phyloP scores from a whole-genome alignment of 2,329 filamentous ascomycete genomes.

The Colletotrichum aenigma region DNA sequence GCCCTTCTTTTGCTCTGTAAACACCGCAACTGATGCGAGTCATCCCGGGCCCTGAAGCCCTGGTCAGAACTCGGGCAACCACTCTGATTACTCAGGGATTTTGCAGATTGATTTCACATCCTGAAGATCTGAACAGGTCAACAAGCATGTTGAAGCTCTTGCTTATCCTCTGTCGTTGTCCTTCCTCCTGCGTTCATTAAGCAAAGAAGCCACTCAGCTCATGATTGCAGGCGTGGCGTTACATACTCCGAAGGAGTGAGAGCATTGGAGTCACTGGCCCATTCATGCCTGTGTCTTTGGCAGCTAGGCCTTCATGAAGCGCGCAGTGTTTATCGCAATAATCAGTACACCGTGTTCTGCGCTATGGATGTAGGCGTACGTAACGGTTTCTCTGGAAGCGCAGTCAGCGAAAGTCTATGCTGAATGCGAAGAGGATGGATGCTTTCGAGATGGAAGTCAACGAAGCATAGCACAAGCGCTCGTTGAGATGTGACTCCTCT shows the following conservation, averaged over 20 bases:
- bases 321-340: too few species aligned
- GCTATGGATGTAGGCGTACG: not conserved
- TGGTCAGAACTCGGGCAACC: not conserved
- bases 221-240: too few species aligned
- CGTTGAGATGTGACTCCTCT: not conserved
- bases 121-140: not conserved
- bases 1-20: not conserved
- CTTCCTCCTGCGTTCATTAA: not conserved
- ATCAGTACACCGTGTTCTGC: not conserved
- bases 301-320: too few species aligned
- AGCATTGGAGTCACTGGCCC: too few species aligned
- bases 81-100: not conserved
- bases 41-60: not conserved
- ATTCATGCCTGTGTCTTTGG: too few species aligned
- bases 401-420: not conserved
- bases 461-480: not conserved
- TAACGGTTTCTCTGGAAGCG: not conserved
- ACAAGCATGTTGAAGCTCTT: not conserved
- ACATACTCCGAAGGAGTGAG: too few species aligned
- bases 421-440: not conserved
- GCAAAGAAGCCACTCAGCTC: not conserved
- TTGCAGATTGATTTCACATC: not conserved
- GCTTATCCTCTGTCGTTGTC: not conserved
- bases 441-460: not conserved
- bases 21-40: not conserved